Evolutionary conservation across 805 yeast species (phyloP), one percentile per base, ranked within the genome.

Genomic region (Candida ortonii): DNA sequence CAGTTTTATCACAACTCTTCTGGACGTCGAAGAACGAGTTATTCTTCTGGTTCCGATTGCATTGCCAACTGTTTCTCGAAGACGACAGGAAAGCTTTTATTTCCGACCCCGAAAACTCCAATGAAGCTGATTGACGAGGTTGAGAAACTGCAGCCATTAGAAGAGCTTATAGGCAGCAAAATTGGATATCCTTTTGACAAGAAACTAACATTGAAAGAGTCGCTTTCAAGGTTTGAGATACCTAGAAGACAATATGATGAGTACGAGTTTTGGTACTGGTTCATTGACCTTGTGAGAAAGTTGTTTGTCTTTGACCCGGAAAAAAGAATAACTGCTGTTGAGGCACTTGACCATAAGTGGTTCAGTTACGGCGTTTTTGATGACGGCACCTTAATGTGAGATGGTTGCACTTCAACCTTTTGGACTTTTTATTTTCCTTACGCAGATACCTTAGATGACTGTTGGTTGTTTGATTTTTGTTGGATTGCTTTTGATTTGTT

Each of bases 211-310:
- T 39, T 56, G 24, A 47, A 47, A 22, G 62, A 59, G 9, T 49
- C 57, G 2, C 24, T 57, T 4, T 33, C 32, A 13, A 30, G 25
- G 21, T 59, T 42, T 40, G 47, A 44, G 23, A 44, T 57, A 7
- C 30, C 46, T 8, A 46, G 46, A 16, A 57, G 67, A 57, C 79
- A 80, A 20, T 71, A 75, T 31, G 83, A 82, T 27, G 76, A 78
- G 36, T 82, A 82, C 55, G 70, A 76, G 28, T 87, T 87, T 59
- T 89, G 97, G 96, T 83, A 75, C 67, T 73, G 73, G 60, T 88
- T 88, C 57, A 46, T 55, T 27, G 80, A 75, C 49, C 61, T 76
- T 44, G 58, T 76, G 30, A 73, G 69, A 31, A 64, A 63, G 38
- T 59, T 74, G 39, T 61, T 76, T 29, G 65, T 63, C 10, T 73